Percentiles rank a stretch among this genome's conserved stretches.
Evolutionary conservation across 2,329 filamentous ascomycete species (phyloP).

Genomic region (Paraconiothyrium sp.): DNA sequence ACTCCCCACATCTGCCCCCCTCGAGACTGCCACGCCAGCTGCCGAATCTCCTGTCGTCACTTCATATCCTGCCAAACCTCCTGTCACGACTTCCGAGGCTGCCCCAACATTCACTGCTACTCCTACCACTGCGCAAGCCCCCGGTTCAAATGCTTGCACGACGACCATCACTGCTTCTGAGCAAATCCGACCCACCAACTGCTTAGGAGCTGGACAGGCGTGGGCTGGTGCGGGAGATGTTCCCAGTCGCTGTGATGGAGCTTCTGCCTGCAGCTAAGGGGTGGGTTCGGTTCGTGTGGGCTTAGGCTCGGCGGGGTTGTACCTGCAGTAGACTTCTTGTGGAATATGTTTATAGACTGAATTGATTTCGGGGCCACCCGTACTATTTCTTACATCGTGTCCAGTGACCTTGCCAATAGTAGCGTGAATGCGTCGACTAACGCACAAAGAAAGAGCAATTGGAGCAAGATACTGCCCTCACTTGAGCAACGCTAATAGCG

Average conservation of each 20-base stretch:
- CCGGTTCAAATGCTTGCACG: constrained; percentile 7
- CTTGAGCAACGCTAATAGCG: no score
- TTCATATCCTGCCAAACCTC: neutral
- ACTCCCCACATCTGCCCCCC: neutral
- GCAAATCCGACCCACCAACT: constrained; percentile 20
- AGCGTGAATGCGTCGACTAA: neutral
- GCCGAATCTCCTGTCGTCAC: neutral
- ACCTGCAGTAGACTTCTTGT: neutral
- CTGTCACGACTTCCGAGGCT: neutral
- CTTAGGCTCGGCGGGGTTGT: neutral
- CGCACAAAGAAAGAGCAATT: neutral
- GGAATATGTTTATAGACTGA: neutral
- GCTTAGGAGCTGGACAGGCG: constrained; percentile 9
- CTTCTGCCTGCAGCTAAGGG: constrained; percentile 7
- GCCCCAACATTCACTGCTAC: neutral
- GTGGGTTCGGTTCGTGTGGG: neutral
- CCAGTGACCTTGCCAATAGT: neutral
- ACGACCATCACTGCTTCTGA: constrained; percentile 17
- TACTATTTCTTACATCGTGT: no score
- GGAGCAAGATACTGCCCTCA: no score
- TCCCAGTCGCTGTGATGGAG: constrained; percentile 17
- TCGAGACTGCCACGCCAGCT: neutral
- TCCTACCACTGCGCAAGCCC: neutral
- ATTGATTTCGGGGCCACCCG: no score
- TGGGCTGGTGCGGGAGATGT: constrained; percentile 15